Base-by-base conservation (phyloP, 2,329 filamentous ascomycete genomes). In the Colletotrichum coccodes region DNA sequence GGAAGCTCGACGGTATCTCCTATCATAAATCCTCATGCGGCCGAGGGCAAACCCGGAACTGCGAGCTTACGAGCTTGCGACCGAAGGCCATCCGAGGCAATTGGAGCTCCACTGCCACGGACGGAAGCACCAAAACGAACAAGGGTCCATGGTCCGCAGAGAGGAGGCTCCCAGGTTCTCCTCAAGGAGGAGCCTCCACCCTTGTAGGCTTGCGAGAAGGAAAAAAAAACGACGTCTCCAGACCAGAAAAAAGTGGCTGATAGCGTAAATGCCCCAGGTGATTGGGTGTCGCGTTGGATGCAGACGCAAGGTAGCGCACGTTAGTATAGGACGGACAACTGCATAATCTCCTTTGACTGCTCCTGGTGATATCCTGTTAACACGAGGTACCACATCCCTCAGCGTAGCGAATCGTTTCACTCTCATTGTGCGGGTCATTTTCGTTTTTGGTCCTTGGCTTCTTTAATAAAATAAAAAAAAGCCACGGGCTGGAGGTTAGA, bases 41-140 rank as follows among this genome's bases (percentile, higher is more conserved):
- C 69, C 69, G 69, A 71, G 69, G 56, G 30, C 40, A 42, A 34
- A 28, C 32, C 49, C 69, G 69, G 69, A 71, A 59, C 60, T 70
- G 58, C 69, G 69, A 71, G 60, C 30, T 61, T 28, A 44, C 44
- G 38, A 69, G 54, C 65, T 65, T 64, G 65, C 54, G 66, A 70
- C 60, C 69, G 65, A 71, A 70, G 60, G 53, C 59, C 44, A 58
- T 40, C 64, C 69, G 65, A 64, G 56, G 56, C 44, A 46, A 28
- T 16, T 44, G 8, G 32, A 34, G 47, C 40, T 60, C 61, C 54
- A 54, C 61, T 54, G 46, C 54, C 28, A 53, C 47, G 36, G 64
- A 38, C 36, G 52, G 52, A 60, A 59, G 59, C 64, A 52, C 36
- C 14, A 64, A 9, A 64, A 64, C 46, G 60, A 49, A 49, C 61